These are phyloP conservation scores for Boletus speciosus DNA, from an alignment of 768 basidiomycete genomes.

Conservation along the genomic window DNA sequence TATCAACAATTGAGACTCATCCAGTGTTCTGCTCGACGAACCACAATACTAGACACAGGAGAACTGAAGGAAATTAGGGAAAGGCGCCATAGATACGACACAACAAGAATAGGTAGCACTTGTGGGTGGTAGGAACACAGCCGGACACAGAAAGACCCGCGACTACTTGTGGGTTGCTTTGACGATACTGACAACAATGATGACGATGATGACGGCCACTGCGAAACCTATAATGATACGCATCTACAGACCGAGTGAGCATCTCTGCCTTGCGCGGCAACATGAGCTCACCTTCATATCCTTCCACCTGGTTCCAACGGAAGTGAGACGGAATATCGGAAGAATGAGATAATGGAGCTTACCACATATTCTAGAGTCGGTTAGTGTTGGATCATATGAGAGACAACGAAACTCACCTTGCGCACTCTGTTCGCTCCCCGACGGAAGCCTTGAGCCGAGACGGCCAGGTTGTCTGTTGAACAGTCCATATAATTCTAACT, in stretches of 20 bases:
- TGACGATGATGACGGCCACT: conserved; percentile 85
- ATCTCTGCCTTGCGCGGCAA: conserved; percentile 3
- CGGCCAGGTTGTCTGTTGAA: conserved; percentile 83
- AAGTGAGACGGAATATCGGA: conserved; percentile 6
- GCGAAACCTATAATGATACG: conserved; percentile 92
- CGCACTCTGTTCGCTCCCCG: conserved; percentile 95
- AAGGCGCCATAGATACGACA: conserved; percentile 46
- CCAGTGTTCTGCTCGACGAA: conserved; percentile 13
- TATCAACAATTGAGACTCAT: conserved; percentile 24
- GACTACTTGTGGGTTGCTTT: conserved; percentile 65
- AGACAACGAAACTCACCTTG: conserved; percentile 55
- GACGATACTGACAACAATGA: conserved; percentile 94
- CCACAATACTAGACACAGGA: conserved; percentile 18
- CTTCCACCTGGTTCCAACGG: conserved; percentile 69
- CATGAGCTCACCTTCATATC: conserved; percentile 79
- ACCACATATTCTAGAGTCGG: conserved; percentile 79
- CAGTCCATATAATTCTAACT: not conserved
- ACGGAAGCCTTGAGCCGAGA: conserved; percentile 98
- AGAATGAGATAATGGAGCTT: conserved; percentile 34
- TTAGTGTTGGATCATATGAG: conserved; percentile 6
- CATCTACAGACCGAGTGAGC: conserved; percentile 55
- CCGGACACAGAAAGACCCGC: not conserved
- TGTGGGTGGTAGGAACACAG: conserved; percentile 6
- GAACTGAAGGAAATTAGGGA: conserved; percentile 27
- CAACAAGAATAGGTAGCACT: conserved; percentile 25